These are phyloP conservation scores for Orbilia blumenaviensis DNA, from an alignment of 2,329 filamentous ascomycete genomes.

Conservation along the genomic window DNA sequence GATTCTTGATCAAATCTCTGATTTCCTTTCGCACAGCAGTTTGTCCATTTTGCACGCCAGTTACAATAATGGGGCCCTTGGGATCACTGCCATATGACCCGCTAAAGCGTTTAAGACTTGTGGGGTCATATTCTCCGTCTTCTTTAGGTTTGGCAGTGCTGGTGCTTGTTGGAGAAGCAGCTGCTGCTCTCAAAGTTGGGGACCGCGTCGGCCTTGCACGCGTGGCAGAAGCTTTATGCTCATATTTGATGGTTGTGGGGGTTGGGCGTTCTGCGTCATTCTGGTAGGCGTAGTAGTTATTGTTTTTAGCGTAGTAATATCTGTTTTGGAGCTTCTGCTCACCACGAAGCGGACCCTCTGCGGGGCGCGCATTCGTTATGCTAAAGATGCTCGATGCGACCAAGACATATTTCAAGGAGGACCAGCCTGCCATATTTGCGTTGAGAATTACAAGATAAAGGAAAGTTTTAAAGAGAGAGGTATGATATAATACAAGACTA, in stretches of 20 bases:
- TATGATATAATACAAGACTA: background rate
- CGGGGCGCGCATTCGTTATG: conserved; percentile 13
- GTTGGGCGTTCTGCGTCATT: background rate
- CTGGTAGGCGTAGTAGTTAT: background rate
- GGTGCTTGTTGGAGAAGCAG: background rate
- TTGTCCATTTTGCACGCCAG: background rate
- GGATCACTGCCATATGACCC: background rate
- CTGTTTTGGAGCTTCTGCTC: background rate
- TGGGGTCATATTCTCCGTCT: conserved; percentile 21
- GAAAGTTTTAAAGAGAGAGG: background rate
- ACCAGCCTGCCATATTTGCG: conserved; percentile 35
- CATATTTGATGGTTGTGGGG: background rate
- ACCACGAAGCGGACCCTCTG: background rate
- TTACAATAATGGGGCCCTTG: conserved; percentile 1
- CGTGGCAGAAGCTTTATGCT: background rate
- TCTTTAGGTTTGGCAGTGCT: background rate
- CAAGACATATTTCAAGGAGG: conserved; percentile 35
- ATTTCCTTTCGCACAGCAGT: conserved; percentile 36
- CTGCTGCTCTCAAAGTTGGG: background rate
- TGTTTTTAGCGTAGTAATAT: background rate
- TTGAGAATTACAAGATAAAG: background rate
- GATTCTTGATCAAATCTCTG: conserved; percentile 25
- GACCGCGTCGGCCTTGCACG: background rate
- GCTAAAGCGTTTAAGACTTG: background rate
- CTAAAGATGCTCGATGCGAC: conserved; percentile 25